Conservation (phyloP, 768 basidiomycete species). For the Boletus eberwhitei region DNA sequence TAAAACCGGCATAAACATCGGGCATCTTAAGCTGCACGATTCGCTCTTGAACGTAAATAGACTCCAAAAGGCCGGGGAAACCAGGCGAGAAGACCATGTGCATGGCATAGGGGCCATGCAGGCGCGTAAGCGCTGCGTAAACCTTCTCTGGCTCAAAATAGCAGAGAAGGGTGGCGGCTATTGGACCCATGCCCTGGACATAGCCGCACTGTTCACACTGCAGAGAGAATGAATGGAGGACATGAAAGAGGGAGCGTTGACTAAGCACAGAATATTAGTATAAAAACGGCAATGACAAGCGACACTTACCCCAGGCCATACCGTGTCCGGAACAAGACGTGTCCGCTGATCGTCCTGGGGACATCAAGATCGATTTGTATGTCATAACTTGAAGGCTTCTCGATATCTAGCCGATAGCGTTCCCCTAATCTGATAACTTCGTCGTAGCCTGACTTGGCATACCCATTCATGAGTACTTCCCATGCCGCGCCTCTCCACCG, state of each 20-base stretch:
- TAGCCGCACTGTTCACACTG: slow-evolving; percentile 87
- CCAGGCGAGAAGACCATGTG: slow-evolving; percentile 89
- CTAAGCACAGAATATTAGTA: slow-evolving; percentile 38
- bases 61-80: slow-evolving; percentile 92
- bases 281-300: not conserved
- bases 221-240: slow-evolving; percentile 88
- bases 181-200: slow-evolving; percentile 98
- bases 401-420: slow-evolving; percentile 62
- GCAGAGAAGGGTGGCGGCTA: slow-evolving; percentile 90
- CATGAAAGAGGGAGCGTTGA: slow-evolving; percentile 93
- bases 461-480: slow-evolving; percentile 72
- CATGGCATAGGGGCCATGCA: slow-evolving; percentile 87
- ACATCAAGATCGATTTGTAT: slow-evolving; percentile 98
- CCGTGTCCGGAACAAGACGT: slow-evolving; percentile 90
- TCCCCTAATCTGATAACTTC: slow-evolving; percentile 43
- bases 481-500: slow-evolving; percentile 93
- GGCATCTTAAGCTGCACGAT: slow-evolving; percentile 88
- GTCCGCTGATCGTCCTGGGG: slow-evolving; percentile 91
- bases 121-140: slow-evolving; percentile 78
- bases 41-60: slow-evolving; percentile 94
- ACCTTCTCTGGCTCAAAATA: slow-evolving; percentile 90
- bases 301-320: slow-evolving; percentile 89
- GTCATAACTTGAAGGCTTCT: slow-evolving; percentile 84
- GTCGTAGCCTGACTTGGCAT: slow-evolving; percentile 42
- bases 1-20: slow-evolving; percentile 80